Conservation (phyloP, 2,329 filamentous ascomycete genomes). For the Biscogniauxia mediterranea region DNA sequence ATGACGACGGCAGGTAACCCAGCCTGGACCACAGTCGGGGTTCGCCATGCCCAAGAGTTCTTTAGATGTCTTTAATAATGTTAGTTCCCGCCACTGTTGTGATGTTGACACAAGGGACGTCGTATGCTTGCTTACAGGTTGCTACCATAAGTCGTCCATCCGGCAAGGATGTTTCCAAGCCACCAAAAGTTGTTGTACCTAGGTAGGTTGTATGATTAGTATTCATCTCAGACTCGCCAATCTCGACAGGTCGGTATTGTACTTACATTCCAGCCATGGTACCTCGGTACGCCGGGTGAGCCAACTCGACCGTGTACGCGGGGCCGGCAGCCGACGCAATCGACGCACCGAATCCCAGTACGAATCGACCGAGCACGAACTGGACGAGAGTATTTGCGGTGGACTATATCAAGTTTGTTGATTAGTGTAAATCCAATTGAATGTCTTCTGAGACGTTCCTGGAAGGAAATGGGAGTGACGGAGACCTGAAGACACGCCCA, state of each 20-base stretch:
- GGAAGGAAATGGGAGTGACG: background rate
- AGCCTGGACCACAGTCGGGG: slow-evolving; percentile 55
- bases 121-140: slow-evolving; percentile 21
- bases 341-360: slow-evolving; percentile 57
- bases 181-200: slow-evolving; percentile 44
- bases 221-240: background rate
- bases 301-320: slow-evolving; percentile 62
- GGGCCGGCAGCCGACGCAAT: slow-evolving; percentile 60
- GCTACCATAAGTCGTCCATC: slow-evolving; percentile 49
- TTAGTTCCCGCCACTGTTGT: slow-evolving; percentile 3
- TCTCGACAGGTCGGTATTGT: slow-evolving; percentile 42
- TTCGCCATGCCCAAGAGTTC: slow-evolving; percentile 53
- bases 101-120: background rate
- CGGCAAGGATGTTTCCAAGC: slow-evolving; percentile 53
- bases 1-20: slow-evolving; percentile 46
- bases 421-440: background rate
- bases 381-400: slow-evolving; percentile 44
- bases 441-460: background rate
- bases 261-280: slow-evolving; percentile 60
- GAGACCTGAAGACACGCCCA: background rate
- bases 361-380: slow-evolving; percentile 56
- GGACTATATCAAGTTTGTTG: slow-evolving; percentile 8
- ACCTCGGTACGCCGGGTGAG: slow-evolving; percentile 61
- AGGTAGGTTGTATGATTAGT: background rate
- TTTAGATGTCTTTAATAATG: slow-evolving; percentile 37